Evolutionary conservation across 164 flowering plant species (phyloP), one percentile per base, ranked within the genome.

Genomic region (Vitis rupestris): DNA sequence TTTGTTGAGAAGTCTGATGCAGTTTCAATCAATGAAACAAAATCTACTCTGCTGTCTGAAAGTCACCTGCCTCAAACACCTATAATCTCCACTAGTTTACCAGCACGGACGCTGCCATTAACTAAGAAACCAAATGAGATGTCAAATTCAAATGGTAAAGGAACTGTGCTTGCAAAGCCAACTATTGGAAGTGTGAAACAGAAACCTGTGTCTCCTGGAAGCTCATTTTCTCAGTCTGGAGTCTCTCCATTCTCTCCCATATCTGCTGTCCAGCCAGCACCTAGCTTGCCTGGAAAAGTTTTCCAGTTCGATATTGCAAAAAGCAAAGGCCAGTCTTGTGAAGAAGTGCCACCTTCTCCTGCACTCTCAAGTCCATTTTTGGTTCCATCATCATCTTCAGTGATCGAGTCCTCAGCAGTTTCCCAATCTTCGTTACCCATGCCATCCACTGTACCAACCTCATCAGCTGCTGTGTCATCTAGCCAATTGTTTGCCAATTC

Each of bases 241-340:
- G 71, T 58, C 57, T 61, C 78, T 61, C 71, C 67, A 23, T 50
- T 56, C 27, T 10, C 72, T 29, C 19, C 65, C 9, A 30, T 29
- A 8, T 63, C 71, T 71, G 54, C 73, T 69, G 57, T 16, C 71
- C 70, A 80, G 37, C 57, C 70, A 9, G 68, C 64, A 53, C 49
- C 75, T 55, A 13, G 16, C 64, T 14, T 61, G 15, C 44, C 78
- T 49, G 76, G 64, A 65, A 75, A 75, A 52, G 59, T 23, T 70
- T 58, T 64, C 17, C 68, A 62, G 56, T 52, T 59, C 11, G 72
- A 74, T 73, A 50, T 44, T 63, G 61, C 49, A 12, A 44, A 73
- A 60, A 75, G 67, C 67, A 77, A 74, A 67, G 68, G 60, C 72
- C 75, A 75, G 47, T 61, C 81, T 67, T 74, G 61, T 68, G 78